phyloP scores from a whole-genome alignment of 225 moss, liverwort and hornwort species.

The Climacium dendroides region DNA sequence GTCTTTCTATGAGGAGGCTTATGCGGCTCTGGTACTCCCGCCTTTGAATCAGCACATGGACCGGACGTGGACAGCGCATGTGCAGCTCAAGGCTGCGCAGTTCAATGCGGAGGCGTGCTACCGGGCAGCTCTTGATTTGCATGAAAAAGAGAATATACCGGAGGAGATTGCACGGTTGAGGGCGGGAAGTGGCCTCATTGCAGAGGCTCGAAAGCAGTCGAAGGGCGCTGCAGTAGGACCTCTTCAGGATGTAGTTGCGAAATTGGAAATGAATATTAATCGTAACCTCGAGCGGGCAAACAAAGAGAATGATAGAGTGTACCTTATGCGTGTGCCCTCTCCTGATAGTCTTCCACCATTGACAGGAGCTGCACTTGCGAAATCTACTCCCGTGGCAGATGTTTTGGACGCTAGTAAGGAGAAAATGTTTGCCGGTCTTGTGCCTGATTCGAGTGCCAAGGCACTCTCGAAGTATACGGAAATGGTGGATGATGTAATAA shows the following conservation, averaged over 20 bases:
- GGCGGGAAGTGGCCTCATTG: conserved; percentile 63
- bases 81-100: conserved; percentile 97
- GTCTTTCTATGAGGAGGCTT: conserved; percentile 94
- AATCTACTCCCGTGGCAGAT: conserved; percentile 65
- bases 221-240: conserved; percentile 86
- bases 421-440: conserved; percentile 94
- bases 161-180: conserved; percentile 95
- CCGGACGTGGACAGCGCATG: conserved; percentile 96
- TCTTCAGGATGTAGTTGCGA: conserved; percentile 82
- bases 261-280: conserved; percentile 84
- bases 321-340: conserved; percentile 87
- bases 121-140: conserved; percentile 86
- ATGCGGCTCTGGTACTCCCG: conserved; percentile 78
- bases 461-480: conserved; percentile 99
- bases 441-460: conserved; percentile 97
- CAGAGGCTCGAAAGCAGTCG: conserved; percentile 68
- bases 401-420: conserved; percentile 93
- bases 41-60: conserved; percentile 95
- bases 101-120: conserved; percentile 97
- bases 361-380: conserved; percentile 81
- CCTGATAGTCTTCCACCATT: conserved; percentile 76
- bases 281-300: conserved; percentile 93
- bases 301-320: conserved; percentile 98
- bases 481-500: conserved; percentile 95
- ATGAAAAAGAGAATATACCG: conserved; percentile 90